Percentiles rank a stretch among this genome's conserved stretches.
Conservation (phyloP, 441 rosid species). For the Isatis lusitanica region DNA sequence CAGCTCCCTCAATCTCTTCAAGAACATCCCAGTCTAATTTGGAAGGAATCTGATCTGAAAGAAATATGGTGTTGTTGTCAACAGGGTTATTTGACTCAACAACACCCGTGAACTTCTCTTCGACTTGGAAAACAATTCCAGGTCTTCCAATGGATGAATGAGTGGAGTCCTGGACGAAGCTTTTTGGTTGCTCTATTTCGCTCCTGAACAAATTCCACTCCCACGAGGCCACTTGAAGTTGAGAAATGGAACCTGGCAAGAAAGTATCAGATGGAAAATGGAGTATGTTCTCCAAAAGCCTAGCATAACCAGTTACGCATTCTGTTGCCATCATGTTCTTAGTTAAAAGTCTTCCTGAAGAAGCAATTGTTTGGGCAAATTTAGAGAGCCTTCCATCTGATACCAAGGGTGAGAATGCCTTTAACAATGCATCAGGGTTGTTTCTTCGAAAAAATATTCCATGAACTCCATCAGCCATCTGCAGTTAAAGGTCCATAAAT, state of each 20-base stretch:
- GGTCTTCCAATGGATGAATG: conserved; percentile 40
- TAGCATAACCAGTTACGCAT: conserved; percentile 74
- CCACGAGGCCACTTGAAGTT: conserved; percentile 68
- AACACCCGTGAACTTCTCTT: conserved; percentile 57
- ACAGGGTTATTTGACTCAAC: conserved; percentile 41
- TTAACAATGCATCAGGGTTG: conserved; percentile 67
- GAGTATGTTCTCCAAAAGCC: conserved; percentile 74
- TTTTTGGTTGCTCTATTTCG: conserved; percentile 45
- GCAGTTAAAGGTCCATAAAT: conserved; percentile 32
- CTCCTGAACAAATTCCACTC: conserved; percentile 74
- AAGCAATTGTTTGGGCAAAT: conserved; percentile 71
- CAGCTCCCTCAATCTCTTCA: conserved; percentile 60
- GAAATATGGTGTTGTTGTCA: conserved; percentile 47
- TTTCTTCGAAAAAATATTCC: conserved; percentile 67
- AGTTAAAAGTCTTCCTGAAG: conserved; percentile 78
- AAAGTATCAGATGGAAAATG: conserved; percentile 77
- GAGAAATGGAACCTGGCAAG: conserved; percentile 70
- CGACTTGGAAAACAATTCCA: conserved; percentile 60
- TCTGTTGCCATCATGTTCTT: conserved; percentile 82
- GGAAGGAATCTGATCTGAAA: conserved; percentile 58
- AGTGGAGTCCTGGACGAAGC: conserved; percentile 37
- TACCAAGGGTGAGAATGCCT: conserved; percentile 72
- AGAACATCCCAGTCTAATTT: conserved; percentile 72
- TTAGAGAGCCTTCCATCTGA: conserved; percentile 79
- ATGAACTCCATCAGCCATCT: conserved; percentile 78